A percentile compares a stretch with the other conserved stretches of the same genome.
phyloP scores from a whole-genome alignment of 495 filamentous ascomycete genomes.

The Aspergillus haitiensis region DNA sequence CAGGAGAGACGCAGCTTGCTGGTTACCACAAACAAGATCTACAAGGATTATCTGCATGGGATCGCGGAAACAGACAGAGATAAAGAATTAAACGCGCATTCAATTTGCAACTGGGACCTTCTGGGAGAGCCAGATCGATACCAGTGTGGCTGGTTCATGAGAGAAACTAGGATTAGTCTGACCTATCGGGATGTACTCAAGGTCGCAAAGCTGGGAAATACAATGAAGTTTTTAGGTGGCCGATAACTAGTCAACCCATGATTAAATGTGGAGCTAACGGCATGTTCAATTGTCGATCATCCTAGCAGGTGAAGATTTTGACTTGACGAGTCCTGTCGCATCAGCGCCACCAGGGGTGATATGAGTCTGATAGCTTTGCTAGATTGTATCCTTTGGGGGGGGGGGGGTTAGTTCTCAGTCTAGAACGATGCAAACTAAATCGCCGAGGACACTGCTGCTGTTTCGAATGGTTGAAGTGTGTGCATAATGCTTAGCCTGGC shows the following conservation, averaged over 20 bases:
- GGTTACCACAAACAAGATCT: conserved; percentile 67
- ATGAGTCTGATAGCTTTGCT: too few relatives aligned
- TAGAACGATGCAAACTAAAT: too few relatives aligned
- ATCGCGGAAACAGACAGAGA: conserved; percentile 65
- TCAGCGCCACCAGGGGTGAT: too few relatives aligned
- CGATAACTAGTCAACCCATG: conserved; percentile 24
- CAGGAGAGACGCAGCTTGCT: conserved; percentile 85
- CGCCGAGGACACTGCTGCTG: too few relatives aligned
- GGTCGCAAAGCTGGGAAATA: conserved; percentile 73
- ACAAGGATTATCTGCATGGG: conserved; percentile 74
- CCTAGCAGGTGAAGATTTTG: too few relatives aligned
- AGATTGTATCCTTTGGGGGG: too few relatives aligned
- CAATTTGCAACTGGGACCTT: conserved; percentile 81
- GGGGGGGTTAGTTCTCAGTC: too few relatives aligned
- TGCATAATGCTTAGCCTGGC: too few relatives aligned
- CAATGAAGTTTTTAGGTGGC: conserved; percentile 58
- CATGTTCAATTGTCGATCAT: too few relatives aligned
- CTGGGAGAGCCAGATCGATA: conserved; percentile 63
- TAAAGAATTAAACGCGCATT: conserved; percentile 56
- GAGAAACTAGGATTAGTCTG: conserved; percentile 74
- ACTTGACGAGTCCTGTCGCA: too few relatives aligned
- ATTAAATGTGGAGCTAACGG: not conserved
- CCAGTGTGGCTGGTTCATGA: conserved; percentile 55
- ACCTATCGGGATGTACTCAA: conserved; percentile 93
- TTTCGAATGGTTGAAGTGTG: too few relatives aligned